Base-by-base conservation (phyloP, 2,329 filamentous ascomycete species). In the Phialophora tarda region DNA sequence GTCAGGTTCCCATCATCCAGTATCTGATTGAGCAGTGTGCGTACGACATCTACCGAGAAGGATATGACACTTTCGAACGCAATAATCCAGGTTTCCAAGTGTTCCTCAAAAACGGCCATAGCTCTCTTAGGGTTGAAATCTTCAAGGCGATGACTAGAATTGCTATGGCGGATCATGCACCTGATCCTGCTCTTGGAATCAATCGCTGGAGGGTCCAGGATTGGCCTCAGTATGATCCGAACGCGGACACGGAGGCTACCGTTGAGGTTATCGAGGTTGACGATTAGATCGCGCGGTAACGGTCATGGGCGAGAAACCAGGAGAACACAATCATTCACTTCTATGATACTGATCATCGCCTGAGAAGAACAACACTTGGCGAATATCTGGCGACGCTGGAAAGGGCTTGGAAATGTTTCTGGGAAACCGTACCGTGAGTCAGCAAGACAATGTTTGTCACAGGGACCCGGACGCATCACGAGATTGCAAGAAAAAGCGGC, bases 1-100 rank as follows among this genome's bases (percentile, higher is more conserved):
- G 59, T 21, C 47, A 28, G 0, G 59, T 67, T 5, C 60, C 67
- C 3, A 48, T 73, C 58, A 50, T 68, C 10, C 50, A 34, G 12
- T 73, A 73, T 50, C 48, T 73, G 11, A 53, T 72, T 50, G 68
- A 71, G 8, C 72, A 73, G 38, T 62, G 65, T 38, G 67, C 68
- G 1, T 72, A 60, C 54, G 72, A 73, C 21, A 69, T 73, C 23
- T 63, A 53, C 7, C 48, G 47, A n/a, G 48, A 64, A 3, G 69
- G 71, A 4, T 70, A 66, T 53, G 61, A 58, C 14, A 23, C 28
- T 2, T 71, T 71, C 30, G 28, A 32, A 6, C 28, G 21, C 3
- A 28, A 56, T 14, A 72, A 71, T 47, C 2, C 21, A 1, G 61
- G 48, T 5, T 65, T 72, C 28, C 55, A 70, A 23, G 30, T 12